Percentiles rank a stretch among this genome's conserved stretches.
These are phyloP conservation scores for Cercospora nicotianae DNA, from an alignment of 2,329 filamentous ascomycete species.

Conservation along the genomic window DNA sequence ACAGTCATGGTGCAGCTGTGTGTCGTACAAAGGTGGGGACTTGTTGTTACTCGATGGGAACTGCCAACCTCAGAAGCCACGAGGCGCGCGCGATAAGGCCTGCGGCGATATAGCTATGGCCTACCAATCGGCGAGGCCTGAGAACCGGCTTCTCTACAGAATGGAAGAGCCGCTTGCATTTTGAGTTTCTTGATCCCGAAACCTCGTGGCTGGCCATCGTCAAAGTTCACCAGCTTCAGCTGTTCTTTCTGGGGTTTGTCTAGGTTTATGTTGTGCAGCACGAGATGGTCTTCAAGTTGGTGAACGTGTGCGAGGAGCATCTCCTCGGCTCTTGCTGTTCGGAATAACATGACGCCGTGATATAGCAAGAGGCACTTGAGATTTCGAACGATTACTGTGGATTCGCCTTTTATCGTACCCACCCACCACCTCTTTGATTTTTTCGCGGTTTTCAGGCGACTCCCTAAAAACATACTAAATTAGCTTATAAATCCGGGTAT, in stretches of 20 bases:
- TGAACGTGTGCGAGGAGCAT: background rate
- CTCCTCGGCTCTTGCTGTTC: background rate
- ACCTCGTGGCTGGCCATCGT: background rate
- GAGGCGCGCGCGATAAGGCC: background rate
- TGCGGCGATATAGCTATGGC: background rate
- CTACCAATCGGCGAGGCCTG: background rate
- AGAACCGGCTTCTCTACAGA: background rate
- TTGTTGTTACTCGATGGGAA: slow-evolving; percentile 1
- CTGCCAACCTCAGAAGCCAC: background rate
- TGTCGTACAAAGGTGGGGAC: background rate
- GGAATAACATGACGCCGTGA: background rate
- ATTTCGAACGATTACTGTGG: no score
- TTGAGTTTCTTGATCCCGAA: background rate
- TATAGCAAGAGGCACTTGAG: background rate
- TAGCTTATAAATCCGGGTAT: no score
- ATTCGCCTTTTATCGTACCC: no score
- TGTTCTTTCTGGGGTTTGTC: background rate
- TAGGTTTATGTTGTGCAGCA: background rate
- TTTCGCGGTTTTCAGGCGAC: no score
- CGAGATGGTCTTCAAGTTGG: background rate
- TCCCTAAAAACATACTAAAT: no score
- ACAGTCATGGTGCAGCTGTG: background rate
- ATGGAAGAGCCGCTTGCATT: background rate
- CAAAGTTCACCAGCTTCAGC: background rate
- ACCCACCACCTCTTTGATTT: no score